phyloP scores from a whole-genome alignment of 2,329 filamentous ascomycete species.

The Helicocarpus griseus region DNA sequence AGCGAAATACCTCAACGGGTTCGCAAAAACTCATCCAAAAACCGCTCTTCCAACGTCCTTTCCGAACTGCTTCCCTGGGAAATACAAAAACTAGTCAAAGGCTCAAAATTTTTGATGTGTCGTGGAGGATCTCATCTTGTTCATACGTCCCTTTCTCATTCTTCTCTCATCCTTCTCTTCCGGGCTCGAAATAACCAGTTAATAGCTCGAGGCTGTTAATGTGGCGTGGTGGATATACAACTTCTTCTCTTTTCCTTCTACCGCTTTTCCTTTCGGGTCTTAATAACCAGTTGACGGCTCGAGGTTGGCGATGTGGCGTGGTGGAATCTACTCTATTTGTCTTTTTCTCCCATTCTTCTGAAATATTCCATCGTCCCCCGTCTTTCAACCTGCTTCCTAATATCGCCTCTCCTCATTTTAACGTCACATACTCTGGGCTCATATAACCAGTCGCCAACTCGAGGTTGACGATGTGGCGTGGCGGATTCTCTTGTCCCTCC shows the following conservation, averaged over 20 bases:
- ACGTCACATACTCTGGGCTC: constrained; percentile 5
- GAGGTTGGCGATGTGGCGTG: constrained; percentile 1
- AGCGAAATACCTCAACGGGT: no score
- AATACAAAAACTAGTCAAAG: no score
- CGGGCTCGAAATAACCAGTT: constrained; percentile 8
- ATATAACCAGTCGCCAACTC: constrained; percentile 5
- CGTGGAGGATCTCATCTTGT: no score
- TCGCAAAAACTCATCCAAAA: no score
- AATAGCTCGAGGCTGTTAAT: constrained; percentile 4
- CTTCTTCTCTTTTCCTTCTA: background rate
- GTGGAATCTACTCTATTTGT: background rate
- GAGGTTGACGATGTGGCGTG: background rate
- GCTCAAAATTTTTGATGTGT: no score
- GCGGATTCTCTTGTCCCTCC: background rate
- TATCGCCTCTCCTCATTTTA: no score
- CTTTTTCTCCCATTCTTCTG: background rate
- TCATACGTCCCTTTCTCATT: no score
- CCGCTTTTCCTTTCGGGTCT: background rate
- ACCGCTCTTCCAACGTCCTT: no score
- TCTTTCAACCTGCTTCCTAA: background rate
- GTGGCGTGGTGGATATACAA: constrained; percentile 4
- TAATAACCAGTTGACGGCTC: constrained; percentile 1
- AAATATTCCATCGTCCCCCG: background rate
- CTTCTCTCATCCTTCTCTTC: no score
- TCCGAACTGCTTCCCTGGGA: no score